Base-by-base conservation (phyloP, 176 grass and related monocot genomes). In the Triticum monococcum region DNA sequence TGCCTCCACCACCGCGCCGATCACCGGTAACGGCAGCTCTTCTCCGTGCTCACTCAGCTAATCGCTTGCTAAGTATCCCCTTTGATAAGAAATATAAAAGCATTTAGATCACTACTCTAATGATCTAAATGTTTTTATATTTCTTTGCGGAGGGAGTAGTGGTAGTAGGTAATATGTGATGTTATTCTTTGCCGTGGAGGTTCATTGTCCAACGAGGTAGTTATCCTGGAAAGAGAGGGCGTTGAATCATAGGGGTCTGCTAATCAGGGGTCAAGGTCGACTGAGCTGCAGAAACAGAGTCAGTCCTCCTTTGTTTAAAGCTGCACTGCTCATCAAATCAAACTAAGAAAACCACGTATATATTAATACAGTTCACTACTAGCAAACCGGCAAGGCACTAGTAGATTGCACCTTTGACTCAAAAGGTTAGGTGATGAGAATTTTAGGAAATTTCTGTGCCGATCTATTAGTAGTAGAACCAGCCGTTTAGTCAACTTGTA, bases 11-110 rank as follows among this genome's bases (percentile, higher is more conserved):
- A 30, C 80, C 48, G 85, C 31, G 4, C 75, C 61, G 1, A 61
- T 80, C n/a, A 67, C 46, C 12, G 81, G 89, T 87, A 87, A 87
- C 26, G 10, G 20, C 43, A 26, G 8, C 62, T 85, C 28, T 77
- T n/a, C 28, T 43, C 24, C 12, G 8, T 85, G 20, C 41, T 46
- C 17, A 77, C 20, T 66, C 50, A 54, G 50, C 59, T 52, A 7
- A 23, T 85, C 26, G 1, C 77, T 48, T 65, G 28, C n/a, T 32
- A 17, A 32, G 76, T 60, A 43, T 30, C 28, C 28, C 2, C 28
- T 30, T 2, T 30, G 28, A 2, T 2, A 30, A 30, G 28, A 30
- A 30, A 30, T 30, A 30, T 30, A 30, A 2, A 30, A 30, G 3
- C 28, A 30, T 30, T 30, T 30, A 30, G 2, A 30, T 30, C 28